Conservation (phyloP, 139 green algal genomes). For the Edaphochlamys debaryana region DNA sequence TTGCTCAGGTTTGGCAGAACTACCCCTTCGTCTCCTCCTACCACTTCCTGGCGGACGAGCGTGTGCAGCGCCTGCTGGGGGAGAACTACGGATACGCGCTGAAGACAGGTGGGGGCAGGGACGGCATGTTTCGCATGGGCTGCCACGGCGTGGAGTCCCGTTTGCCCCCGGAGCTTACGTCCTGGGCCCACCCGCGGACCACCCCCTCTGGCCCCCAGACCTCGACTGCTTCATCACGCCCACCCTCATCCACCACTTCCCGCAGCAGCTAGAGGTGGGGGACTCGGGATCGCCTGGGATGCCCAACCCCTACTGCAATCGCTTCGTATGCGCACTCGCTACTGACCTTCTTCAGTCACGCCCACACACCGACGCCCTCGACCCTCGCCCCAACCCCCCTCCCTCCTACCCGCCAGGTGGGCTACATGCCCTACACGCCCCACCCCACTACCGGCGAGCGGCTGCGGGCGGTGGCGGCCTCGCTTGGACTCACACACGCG, state of each 20-base stretch:
- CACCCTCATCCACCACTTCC: constrained; percentile 27
- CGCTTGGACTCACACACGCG: constrained; percentile 18
- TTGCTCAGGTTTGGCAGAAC: background rate
- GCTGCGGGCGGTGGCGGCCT: background rate
- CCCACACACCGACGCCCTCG: background rate
- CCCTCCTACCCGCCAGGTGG: background rate
- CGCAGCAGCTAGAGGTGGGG: constrained; percentile 19
- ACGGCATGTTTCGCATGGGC: too few relatives aligned
- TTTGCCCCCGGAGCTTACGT: too few relatives aligned
- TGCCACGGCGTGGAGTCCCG: too few relatives aligned
- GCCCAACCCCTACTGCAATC: too few relatives aligned
- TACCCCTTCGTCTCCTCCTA: constrained; percentile 19
- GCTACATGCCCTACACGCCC: constrained; percentile 8
- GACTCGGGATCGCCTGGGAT: too few relatives aligned
- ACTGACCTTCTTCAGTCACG: too few relatives aligned
- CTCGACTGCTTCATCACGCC: constrained; percentile 33
- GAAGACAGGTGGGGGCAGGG: constrained; percentile 15
- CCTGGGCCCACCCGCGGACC: too few relatives aligned
- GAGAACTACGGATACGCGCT: constrained; percentile 16
- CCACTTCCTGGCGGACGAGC: constrained; percentile 15
- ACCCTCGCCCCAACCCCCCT: background rate
- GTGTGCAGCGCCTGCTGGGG: background rate
- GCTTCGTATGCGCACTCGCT: too few relatives aligned
- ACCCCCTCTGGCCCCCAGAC: too few relatives aligned
- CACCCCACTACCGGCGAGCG: background rate